Evolutionary conservation across 352 stramenopile genomes (phyloP).

Genomic region (Phytophthora constricta): DNA sequence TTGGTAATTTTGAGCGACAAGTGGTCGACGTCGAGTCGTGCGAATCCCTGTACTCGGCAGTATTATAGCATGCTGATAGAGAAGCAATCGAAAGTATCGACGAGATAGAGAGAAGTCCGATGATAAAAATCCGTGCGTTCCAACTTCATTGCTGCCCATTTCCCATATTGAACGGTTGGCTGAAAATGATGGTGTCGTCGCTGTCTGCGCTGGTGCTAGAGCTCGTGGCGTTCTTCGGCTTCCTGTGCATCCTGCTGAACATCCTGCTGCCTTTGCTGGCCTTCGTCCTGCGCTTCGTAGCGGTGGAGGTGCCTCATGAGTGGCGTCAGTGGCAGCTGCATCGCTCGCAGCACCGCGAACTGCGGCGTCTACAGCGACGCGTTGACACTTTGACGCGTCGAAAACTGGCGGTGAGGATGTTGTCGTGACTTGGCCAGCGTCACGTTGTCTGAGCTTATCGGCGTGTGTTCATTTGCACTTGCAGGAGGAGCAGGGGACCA

Average conservation of each 20-base stretch:
- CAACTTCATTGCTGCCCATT: conserved; percentile 1
- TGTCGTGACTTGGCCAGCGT: not conserved
- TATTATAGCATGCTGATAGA: conserved; percentile 53
- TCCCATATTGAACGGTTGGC: conserved; percentile 26
- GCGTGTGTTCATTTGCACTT: not conserved
- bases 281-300: conserved; percentile 37
- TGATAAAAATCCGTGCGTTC: conserved; percentile 36
- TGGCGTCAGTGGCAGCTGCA: conserved; percentile 45
- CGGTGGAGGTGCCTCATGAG: conserved; percentile 41
- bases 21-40: conserved; percentile 16
- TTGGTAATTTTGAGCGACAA: conserved; percentile 45
- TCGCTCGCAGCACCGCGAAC: conserved; percentile 48
- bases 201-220: conserved; percentile 37
- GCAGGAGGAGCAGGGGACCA: conserved; percentile 38
- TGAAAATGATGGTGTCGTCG: conserved; percentile 27
- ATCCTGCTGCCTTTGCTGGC: conserved; percentile 43
- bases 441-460: not conserved
- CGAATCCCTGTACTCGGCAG: conserved; percentile 39
- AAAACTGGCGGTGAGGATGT: conserved; percentile 26
- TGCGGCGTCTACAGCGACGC: conserved; percentile 41
- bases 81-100: conserved; percentile 41
- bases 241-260: conserved; percentile 51
- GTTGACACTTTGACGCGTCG: conserved; percentile 34
- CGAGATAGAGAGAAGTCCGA: conserved; percentile 35
- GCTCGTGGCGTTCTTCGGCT: conserved; percentile 53